A percentile compares a stretch with the other conserved stretches of the same genome.
These are phyloP conservation scores for Lathyrus aphaca DNA, from an alignment of 306 rosid genomes.

Conservation along the genomic window DNA sequence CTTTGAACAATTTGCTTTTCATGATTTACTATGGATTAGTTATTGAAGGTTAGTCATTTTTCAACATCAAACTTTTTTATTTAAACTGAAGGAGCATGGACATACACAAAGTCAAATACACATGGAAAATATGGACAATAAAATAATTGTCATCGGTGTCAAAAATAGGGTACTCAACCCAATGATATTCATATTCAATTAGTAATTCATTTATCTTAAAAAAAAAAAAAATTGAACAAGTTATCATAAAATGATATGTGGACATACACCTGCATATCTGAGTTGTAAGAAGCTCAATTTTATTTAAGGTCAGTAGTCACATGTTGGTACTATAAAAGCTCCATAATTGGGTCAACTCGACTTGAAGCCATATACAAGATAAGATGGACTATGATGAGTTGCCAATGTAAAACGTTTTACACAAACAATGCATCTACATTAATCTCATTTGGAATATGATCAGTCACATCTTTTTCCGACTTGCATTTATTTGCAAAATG, in stretches of 20 bases:
- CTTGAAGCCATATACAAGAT: no score
- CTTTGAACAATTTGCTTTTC: constrained; percentile 87
- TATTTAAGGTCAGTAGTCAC: no score
- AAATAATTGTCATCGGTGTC: constrained; percentile 29
- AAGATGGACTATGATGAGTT: no score
- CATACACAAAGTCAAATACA: constrained; percentile 18
- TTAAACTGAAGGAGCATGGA: constrained; percentile 33
- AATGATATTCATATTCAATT: constrained; percentile 28
- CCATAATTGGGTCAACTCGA: no score
- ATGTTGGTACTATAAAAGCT: no score
- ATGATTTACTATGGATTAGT: constrained; percentile 77
- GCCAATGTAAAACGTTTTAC: no score
- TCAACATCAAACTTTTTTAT: constrained; percentile 24
- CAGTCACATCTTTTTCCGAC: neutral
- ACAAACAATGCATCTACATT: no score
- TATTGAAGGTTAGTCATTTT: constrained; percentile 73
- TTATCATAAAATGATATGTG: constrained; percentile 8
- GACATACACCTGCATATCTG: neutral
- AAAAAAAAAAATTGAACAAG: constrained; percentile 1
- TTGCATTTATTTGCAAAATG: constrained; percentile 6
- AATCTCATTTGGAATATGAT: neutral
- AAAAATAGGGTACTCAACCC: constrained; percentile 18
- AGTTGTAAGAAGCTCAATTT: neutral
- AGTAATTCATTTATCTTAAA: constrained; percentile 9
- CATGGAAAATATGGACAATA: constrained; percentile 29